These are phyloP conservation scores for Phylloporus sp. DNA, from an alignment of 768 basidiomycete species.

Conservation along the genomic window DNA sequence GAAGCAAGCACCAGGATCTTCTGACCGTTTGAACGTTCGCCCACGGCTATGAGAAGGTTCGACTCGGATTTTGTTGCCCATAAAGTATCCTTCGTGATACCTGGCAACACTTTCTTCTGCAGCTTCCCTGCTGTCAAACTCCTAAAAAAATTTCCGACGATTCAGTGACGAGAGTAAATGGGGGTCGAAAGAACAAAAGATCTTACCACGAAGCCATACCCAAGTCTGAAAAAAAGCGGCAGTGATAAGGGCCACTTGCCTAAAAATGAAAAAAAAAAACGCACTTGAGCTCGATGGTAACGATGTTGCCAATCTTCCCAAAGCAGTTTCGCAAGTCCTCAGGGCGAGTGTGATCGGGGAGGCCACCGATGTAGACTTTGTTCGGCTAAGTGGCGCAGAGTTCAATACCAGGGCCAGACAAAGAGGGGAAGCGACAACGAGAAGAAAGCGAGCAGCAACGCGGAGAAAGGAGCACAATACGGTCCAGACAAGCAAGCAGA, in stretches of 20 bases:
- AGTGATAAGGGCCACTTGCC: conserved; percentile 6
- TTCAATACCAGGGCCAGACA: conserved; percentile 58
- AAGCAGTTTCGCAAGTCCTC: conserved; percentile 85
- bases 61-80: conserved; percentile 90
- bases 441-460: conserved; percentile 40
- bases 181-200: neutral
- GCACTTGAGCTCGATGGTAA: conserved; percentile 79
- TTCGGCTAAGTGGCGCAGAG: conserved; percentile 77
- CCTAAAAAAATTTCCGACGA: conserved; percentile 37
- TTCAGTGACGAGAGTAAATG: neutral
- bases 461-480: conserved; percentile 26
- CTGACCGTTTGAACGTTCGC: conserved; percentile 70
- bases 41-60: conserved; percentile 83
- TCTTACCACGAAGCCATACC: conserved; percentile 88
- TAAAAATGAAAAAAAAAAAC: conserved; percentile 33
- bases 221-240: conserved; percentile 47
- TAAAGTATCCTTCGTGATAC: conserved; percentile 85
- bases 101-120: conserved; percentile 85
- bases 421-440: conserved; percentile 44
- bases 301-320: conserved; percentile 74
- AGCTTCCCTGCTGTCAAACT: conserved; percentile 76
- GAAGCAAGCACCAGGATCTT: conserved; percentile 87
- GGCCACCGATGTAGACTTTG: conserved; percentile 89
- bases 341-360: conserved; percentile 81
- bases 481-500: conserved; percentile 36